Conservation (phyloP, 345 rosid species). For the Citrus reticulata region DNA sequence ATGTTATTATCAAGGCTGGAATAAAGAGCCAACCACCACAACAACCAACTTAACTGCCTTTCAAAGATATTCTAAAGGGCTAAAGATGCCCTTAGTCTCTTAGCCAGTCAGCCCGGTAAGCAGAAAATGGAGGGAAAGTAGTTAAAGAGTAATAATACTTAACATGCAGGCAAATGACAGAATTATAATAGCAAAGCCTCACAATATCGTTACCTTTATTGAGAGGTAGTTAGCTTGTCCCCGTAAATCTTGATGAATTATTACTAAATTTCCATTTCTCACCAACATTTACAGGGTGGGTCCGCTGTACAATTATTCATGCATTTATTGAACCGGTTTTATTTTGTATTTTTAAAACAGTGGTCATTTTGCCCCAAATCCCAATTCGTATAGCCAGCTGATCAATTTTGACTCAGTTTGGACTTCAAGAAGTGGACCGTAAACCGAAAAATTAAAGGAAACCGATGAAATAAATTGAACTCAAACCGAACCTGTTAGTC, state of each 20-base stretch:
- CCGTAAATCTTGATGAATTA: slow-evolving; percentile 1
- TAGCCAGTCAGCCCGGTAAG: too few relatives aligned
- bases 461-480: too few relatives aligned
- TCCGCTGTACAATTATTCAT: not conserved
- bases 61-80: not conserved
- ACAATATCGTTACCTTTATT: not conserved
- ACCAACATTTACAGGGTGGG: not conserved
- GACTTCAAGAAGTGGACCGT: too few relatives aligned
- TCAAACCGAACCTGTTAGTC: too few relatives aligned
- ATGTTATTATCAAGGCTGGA: not conserved
- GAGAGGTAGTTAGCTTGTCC: not conserved
- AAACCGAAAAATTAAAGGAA: too few relatives aligned
- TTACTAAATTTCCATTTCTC: not conserved
- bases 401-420: too few relatives aligned
- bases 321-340: not conserved
- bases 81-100: not conserved
- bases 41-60: slow-evolving; percentile 30
- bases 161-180: not conserved
- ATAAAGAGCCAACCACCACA: slow-evolving; percentile 29
- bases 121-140: not conserved
- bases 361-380: too few relatives aligned
- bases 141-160: not conserved
- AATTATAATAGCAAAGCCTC: not conserved
- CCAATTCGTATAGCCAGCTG: too few relatives aligned
- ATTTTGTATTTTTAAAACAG: not conserved